Evolutionary conservation across 2,329 filamentous ascomycete genomes (phyloP), one percentile per base, ranked within the genome.

Genomic region (Thermothelomyces thermophilus): DNA sequence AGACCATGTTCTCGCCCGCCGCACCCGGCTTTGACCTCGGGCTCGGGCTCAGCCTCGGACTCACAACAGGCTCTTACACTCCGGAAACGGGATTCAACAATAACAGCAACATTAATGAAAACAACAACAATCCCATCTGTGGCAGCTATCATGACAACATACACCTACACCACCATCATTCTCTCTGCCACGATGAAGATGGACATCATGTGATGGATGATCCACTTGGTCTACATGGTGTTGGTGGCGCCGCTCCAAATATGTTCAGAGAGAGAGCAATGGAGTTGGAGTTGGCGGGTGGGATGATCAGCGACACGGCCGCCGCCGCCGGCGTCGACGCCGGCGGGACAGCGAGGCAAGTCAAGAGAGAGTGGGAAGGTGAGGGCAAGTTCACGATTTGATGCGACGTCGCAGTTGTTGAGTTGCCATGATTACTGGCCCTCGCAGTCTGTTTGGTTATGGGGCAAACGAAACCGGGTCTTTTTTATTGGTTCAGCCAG

Each of bases 251-350:
- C 5, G 35, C 10, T 2, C 5, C 26, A 9, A 50, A 37, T 8
- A 20, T 46, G 33, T 49, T 46, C 28, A 37, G 46, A 9, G 51
- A 52, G 45, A 41, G 46, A 31, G 51, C 49, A 46, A 5, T 49
- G 5, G 51, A 53, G 39, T 11, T 49, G 50, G 24, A 47, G 40
- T 48, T 48, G 34, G 35, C 20, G 1, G 30, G 36, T 8, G 33
- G n/a, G 9, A 20, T 5, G 33, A 8, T 6, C 40, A n/a, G 28
- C 19, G 13, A 40, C 11, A 14, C 8, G 2, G 30, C 26, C 7
- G 17, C 16, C n/a, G 42, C 13, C n/a, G 28, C 10, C n/a, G n/a
- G n/a, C 28, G 34, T 14, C 10, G 19, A 16, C 17, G 22, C 16
- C 10, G 26, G 14, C n/a, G 19, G 26, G 9, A 26, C 24, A 13